Evolutionary conservation across 2,329 filamentous ascomycete genomes (phyloP), one percentile per base, ranked within the genome.

Genomic region (Biscogniauxia marginata): DNA sequence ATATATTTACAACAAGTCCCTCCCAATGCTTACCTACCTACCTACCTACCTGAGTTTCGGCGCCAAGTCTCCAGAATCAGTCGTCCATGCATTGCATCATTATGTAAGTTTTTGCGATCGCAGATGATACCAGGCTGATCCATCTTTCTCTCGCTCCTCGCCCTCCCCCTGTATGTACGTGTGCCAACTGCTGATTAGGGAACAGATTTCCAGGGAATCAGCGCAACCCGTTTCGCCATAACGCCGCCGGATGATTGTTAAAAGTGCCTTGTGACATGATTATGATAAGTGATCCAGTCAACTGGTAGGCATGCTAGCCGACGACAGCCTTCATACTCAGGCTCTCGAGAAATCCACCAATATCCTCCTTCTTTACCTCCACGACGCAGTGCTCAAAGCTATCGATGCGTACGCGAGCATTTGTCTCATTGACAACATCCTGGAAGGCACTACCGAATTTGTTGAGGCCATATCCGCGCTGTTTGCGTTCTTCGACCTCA

Each of bases 331-430:
- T 96, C 83, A 92, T 88, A 74, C 93, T 97, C 70, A 99, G 74
- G 54, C 88, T 88, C 77, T 99, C 95, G 63, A 99, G 78, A 72
- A 99, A 99, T 0, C 88, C 91, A 16, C 86, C 85, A 23, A 99
- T 76, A 74, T 98, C 95, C 70, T 98, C 95, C 77, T 96, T 97
- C 75, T 88, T 88, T n/a, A 99, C 93, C 72, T 99, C 95, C 48
- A 98, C 93, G 7, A 98, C 95, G 68, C 91, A 96, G 72, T 96
- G 91, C 74, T 99, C 95, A 68, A 99, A 99, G 72, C 90, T 96
- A 74, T 99, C 95, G 70, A 97, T 96, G 58, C 92, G 81, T 19
- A 98, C 92, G 16, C 93, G 78, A 0, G 93, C 91, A 57, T 88
- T 95, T 16, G 93, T 98, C 78, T 97, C 91, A 51, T 88, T 84